Percentiles rank a stretch among this genome's conserved stretches.
phyloP scores from a whole-genome alignment of 768 basidiomycete genomes.

The Pholiota microspora region DNA sequence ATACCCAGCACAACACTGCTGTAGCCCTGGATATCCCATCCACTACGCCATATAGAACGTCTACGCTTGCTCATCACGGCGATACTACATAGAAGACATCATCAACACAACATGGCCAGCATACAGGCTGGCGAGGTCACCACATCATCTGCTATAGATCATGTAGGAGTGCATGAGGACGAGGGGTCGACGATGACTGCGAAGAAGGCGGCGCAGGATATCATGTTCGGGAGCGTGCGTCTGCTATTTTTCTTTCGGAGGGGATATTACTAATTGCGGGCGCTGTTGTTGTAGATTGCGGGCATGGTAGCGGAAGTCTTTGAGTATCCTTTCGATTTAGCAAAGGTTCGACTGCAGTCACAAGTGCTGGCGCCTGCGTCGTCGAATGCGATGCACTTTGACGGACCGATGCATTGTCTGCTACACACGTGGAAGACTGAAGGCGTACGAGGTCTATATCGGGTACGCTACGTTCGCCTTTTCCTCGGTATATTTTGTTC shows the following conservation, averaged over 20 bases:
- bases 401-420: conserved; percentile 87
- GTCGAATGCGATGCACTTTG: conserved; percentile 55
- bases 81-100: neutral
- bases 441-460: conserved; percentile 81
- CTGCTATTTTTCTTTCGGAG: neutral
- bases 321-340: conserved; percentile 94
- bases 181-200: conserved; percentile 14
- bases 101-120: conserved; percentile 8
- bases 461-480: conserved; percentile 49
- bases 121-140: conserved; percentile 16
- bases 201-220: conserved; percentile 41
- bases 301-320: conserved; percentile 83
- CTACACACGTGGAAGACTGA: conserved; percentile 77
- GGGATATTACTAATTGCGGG: neutral
- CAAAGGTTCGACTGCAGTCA: conserved; percentile 91
- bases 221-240: conserved; percentile 58
- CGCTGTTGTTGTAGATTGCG: conserved; percentile 50
- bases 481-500: neutral
- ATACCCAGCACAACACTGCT: neutral
- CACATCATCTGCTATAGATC: conserved; percentile 9
- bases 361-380: conserved; percentile 70
- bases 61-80: neutral
- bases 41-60: neutral
- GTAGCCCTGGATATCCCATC: neutral
- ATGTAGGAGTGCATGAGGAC: conserved; percentile 8